Evolutionary conservation across 2,329 filamentous ascomycete species (phyloP).

Genomic region (Fusarium xyrophilum): DNA sequence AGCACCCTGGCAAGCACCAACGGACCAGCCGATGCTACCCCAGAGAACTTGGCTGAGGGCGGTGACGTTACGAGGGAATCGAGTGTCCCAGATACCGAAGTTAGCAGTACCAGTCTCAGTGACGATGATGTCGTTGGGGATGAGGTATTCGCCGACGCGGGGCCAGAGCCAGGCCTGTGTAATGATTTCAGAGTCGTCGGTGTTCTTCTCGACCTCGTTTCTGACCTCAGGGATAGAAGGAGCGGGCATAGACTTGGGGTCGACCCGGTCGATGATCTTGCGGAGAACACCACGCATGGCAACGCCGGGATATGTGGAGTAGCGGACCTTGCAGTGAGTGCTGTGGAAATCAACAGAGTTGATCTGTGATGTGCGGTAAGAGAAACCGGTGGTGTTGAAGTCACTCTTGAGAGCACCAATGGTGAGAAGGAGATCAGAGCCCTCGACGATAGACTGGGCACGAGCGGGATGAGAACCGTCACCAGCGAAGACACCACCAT

Average conservation of each 20-base stretch:
- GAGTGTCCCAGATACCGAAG: slow-evolving; percentile 87
- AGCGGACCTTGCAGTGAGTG: slow-evolving; percentile 74
- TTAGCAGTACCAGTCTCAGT: slow-evolving; percentile 89
- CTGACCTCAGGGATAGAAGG: slow-evolving; percentile 60
- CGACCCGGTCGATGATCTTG: slow-evolving; percentile 69
- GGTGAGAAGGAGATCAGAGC: slow-evolving; percentile 72
- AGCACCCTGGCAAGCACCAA: slow-evolving; percentile 67
- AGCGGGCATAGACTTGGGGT: slow-evolving; percentile 64
- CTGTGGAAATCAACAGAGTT: slow-evolving; percentile 84
- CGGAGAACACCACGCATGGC: slow-evolving; percentile 79
- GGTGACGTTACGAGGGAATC: slow-evolving; percentile 78
- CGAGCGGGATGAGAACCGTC: slow-evolving; percentile 70
- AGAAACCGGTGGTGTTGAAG: slow-evolving; percentile 85
- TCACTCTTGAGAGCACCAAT: slow-evolving; percentile 75
- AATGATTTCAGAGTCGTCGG: slow-evolving; percentile 56
- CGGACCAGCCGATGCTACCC: slow-evolving; percentile 70
- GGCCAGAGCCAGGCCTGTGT: slow-evolving; percentile 82
- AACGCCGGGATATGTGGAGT: slow-evolving; percentile 79
- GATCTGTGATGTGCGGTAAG: slow-evolving; percentile 77
- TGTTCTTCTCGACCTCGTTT: slow-evolving; percentile 56
- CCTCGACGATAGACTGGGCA: slow-evolving; percentile 70
- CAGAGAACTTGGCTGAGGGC: slow-evolving; percentile 81
- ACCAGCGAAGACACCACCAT: slow-evolving; percentile 86
- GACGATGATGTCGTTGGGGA: slow-evolving; percentile 76
- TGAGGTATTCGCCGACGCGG: slow-evolving; percentile 73